Conservation (phyloP, 2,329 filamentous ascomycete species). For the Curvularia verruculosa region DNA sequence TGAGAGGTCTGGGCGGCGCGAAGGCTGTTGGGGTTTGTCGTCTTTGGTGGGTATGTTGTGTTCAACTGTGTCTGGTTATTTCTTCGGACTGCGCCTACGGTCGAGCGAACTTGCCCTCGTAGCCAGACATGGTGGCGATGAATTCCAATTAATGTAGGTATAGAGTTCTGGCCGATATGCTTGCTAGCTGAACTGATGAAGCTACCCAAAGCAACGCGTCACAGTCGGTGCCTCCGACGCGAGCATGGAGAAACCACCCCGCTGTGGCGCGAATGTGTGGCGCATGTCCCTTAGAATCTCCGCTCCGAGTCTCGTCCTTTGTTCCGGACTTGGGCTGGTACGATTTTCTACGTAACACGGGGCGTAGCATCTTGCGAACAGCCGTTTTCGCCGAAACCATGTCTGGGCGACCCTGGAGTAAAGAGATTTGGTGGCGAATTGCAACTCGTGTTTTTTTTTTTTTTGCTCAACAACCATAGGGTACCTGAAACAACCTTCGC, state of each 20-base stretch:
- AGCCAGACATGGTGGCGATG: slow-evolving; percentile 51
- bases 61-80: slow-evolving; percentile 51
- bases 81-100: slow-evolving; percentile 14
- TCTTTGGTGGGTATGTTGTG: slow-evolving; percentile 54
- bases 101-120: slow-evolving; percentile 49
- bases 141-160: slow-evolving; percentile 22
- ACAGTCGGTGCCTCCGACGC: slow-evolving; percentile 16
- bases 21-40: slow-evolving; percentile 45
- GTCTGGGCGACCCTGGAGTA: neutral
- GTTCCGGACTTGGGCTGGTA: neutral
- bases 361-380: neutral
- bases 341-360: neutral
- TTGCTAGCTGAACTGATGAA: slow-evolving; percentile 18
- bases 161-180: slow-evolving; percentile 2
- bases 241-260: slow-evolving; percentile 7
- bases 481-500: neutral
- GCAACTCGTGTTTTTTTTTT: no score
- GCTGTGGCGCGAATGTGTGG: slow-evolving; percentile 8
- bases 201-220: slow-evolving; percentile 19
- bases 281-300: neutral
- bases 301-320: neutral
- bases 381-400: neutral
- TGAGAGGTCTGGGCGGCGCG: slow-evolving; percentile 66
- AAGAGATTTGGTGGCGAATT: neutral
- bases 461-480: neutral